A percentile compares a stretch with the other conserved stretches of the same genome.
Conservation (phyloP, 306 rosid genomes). For the Neltuma alba region DNA sequence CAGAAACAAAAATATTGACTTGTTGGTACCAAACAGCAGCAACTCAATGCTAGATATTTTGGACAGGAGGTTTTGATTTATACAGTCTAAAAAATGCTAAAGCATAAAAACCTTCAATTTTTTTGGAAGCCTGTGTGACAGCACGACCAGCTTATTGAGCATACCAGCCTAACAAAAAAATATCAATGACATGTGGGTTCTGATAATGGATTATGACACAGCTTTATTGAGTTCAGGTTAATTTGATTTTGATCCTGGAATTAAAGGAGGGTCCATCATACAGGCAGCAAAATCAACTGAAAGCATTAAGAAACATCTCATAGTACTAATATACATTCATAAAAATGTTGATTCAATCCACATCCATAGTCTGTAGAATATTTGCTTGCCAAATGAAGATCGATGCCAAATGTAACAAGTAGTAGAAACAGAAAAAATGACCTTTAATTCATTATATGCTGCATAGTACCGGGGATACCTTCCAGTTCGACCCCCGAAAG, state of each 20-base stretch:
- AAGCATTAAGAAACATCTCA: background rate
- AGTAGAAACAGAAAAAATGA: constrained; percentile 37
- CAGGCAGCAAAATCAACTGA: background rate
- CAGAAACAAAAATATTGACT: constrained; percentile 17
- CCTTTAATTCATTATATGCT: constrained; percentile 87
- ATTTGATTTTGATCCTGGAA: constrained; percentile 12
- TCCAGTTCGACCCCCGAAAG: constrained; percentile 84
- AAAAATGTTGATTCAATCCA: constrained; percentile 16
- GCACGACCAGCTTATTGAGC: constrained; percentile 25
- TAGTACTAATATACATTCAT: background rate
- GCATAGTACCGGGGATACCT: constrained; percentile 85
- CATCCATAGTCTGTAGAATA: background rate
- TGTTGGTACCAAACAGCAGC: constrained; percentile 23
- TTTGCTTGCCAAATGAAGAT: constrained; percentile 23
- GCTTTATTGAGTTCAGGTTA: background rate
- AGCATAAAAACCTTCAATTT: constrained; percentile 13
- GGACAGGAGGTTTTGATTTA: constrained; percentile 11
- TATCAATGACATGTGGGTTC: background rate
- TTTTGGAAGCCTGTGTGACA: constrained; percentile 13
- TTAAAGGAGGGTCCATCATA: background rate
- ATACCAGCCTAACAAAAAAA: constrained; percentile 22
- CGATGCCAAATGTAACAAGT: constrained; percentile 17
- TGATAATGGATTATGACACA: background rate
- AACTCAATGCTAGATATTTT: constrained; percentile 32
- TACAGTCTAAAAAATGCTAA: background rate